These are phyloP conservation scores for Populus nigra DNA, from an alignment of 345 rosid genomes.

Conservation along the genomic window DNA sequence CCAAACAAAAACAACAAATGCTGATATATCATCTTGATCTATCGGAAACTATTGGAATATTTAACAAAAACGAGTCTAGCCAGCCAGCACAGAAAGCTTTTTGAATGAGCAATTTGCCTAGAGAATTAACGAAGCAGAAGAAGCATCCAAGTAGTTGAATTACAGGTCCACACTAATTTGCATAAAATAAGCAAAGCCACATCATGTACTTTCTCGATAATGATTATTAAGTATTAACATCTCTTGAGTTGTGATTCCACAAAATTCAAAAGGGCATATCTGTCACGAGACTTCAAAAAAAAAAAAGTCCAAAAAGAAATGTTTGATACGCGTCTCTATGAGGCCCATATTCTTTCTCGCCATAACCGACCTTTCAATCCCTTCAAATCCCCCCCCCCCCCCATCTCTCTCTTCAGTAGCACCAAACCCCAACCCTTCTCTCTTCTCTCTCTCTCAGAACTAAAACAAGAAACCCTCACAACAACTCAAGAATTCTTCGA, in stretches of 20 bases:
- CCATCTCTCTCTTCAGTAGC: not conserved
- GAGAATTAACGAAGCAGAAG: not conserved
- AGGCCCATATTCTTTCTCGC: slow-evolving; percentile 77
- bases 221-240: slow-evolving; percentile 26
- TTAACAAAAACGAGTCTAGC: not conserved
- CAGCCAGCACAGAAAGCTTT: not conserved
- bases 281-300: slow-evolving; percentile 3
- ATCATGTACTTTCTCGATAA: slow-evolving; percentile 21
- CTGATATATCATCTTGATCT: too few relatives aligned
- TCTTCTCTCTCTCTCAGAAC: not conserved
- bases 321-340: slow-evolving; percentile 83
- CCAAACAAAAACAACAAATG: too few relatives aligned
- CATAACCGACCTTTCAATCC: slow-evolving; percentile 52
- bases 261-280: slow-evolving; percentile 30
- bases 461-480: not conserved
- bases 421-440: not conserved
- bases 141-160: not conserved
- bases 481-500: not conserved
- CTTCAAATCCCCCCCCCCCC: slow-evolving; percentile 23
- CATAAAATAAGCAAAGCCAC: slow-evolving; percentile 18
- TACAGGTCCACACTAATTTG: slow-evolving; percentile 12
- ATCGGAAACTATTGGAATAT: not conserved
- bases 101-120: too few relatives aligned
- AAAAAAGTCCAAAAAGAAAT: slow-evolving; percentile 25
- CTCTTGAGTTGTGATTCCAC: slow-evolving; percentile 13